A percentile compares a stretch with the other conserved stretches of the same genome.
Evolutionary conservation across 306 rosid genomes (phyloP).

Genomic region (Astragalus membranaceus): DNA sequence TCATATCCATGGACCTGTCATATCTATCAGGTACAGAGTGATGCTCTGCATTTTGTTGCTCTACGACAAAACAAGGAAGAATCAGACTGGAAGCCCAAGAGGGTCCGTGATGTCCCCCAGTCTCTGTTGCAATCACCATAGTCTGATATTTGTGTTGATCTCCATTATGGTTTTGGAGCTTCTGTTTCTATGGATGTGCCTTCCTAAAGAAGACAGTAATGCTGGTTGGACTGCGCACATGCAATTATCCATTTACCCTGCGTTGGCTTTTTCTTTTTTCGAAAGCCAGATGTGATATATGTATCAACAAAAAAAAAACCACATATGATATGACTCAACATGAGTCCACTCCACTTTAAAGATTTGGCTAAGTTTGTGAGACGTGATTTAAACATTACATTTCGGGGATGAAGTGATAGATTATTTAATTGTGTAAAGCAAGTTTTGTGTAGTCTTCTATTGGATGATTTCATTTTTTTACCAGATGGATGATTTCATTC

Average conservation of each 20-base stretch:
- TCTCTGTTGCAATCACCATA: conserved; percentile 28
- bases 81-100: conserved; percentile 64
- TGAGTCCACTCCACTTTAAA: background rate
- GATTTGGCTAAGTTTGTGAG: background rate
- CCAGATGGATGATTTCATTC: background rate
- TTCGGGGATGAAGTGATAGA: background rate
- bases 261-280: background rate
- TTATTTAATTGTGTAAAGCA: background rate
- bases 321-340: background rate
- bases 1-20: conserved; percentile 91
- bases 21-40: conserved; percentile 80
- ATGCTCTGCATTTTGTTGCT: conserved; percentile 83
- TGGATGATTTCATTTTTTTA: background rate
- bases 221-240: background rate
- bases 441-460: background rate
- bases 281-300: background rate
- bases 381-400: background rate
- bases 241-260: background rate
- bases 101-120: conserved; percentile 57
- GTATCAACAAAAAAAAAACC: too few species aligned
- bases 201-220: background rate
- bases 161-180: background rate
- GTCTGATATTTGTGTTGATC: background rate
- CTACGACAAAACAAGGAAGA: conserved; percentile 73
- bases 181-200: background rate